These are phyloP conservation scores for Farysia itapuensis DNA, from an alignment of 1,284 basidiomycete genomes.

Conservation along the genomic window DNA sequence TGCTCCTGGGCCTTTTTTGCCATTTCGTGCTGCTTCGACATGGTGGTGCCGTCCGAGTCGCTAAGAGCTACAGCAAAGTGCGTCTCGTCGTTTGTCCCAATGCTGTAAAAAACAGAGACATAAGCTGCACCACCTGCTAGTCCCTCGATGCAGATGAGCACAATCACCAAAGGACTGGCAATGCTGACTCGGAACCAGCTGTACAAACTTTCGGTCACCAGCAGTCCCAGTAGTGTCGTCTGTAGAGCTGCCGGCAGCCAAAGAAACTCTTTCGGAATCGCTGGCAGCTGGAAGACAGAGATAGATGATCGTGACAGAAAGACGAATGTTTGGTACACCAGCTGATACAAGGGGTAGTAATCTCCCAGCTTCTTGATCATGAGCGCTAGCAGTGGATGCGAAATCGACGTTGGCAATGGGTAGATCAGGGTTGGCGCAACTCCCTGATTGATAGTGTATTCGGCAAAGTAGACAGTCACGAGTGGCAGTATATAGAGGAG, in stretches of 20 bases:
- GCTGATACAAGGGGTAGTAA: constrained; percentile 77
- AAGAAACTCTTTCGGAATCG: constrained; percentile 73
- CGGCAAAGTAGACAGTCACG: constrained; percentile 55
- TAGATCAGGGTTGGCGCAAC: constrained; percentile 83
- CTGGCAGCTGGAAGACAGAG: constrained; percentile 76
- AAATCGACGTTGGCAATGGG: constrained; percentile 71
- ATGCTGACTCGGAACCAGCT: constrained; percentile 53
- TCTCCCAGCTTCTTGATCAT: constrained; percentile 84
- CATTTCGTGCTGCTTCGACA: constrained; percentile 1
- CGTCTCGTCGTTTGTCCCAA: constrained; percentile 27
- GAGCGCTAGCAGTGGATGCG: constrained; percentile 69
- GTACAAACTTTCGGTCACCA: constrained; percentile 67
- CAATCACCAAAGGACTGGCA: constrained; percentile 52
- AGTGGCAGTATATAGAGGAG: constrained; percentile 53
- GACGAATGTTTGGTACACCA: constrained; percentile 74
- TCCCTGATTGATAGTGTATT: constrained; percentile 60
- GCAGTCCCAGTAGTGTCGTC: constrained; percentile 66
- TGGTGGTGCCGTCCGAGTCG: not conserved
- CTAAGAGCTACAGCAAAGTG: not conserved
- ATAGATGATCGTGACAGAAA: constrained; percentile 93
- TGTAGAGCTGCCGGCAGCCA: constrained; percentile 75
- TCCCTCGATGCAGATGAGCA: constrained; percentile 54
- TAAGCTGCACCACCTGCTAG: constrained; percentile 49
- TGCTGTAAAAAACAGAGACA: constrained; percentile 50
- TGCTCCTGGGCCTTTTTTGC: constrained; percentile 46